A percentile compares a stretch with the other conserved stretches of the same genome.
Evolutionary conservation across 2,329 filamentous ascomycete genomes (phyloP).

Genomic region (Fusarium sp.): DNA sequence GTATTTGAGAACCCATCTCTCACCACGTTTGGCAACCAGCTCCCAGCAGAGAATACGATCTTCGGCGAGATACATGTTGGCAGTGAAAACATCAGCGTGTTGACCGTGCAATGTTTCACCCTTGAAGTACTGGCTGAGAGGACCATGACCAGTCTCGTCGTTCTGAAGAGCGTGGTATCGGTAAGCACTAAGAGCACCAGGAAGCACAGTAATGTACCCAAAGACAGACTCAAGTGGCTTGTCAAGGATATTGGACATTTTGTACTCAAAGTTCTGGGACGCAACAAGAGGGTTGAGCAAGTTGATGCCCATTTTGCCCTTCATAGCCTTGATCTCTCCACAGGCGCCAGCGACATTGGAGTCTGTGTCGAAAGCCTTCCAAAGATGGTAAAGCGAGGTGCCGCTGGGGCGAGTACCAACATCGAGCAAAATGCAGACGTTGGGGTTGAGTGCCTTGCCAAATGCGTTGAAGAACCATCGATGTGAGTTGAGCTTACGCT

Average conservation of each 20-base stretch:
- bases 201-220: constrained; percentile 96
- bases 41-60: constrained; percentile 95
- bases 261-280: constrained; percentile 99
- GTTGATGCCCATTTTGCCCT: constrained; percentile 85
- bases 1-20: constrained; percentile 98
- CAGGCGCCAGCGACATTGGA: constrained; percentile 97
- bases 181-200: constrained; percentile 94
- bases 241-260: constrained; percentile 99
- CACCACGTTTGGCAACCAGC: constrained; percentile 92
- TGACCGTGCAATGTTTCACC: constrained; percentile 96
- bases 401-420: constrained; percentile 92
- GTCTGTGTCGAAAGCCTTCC: constrained; percentile 98
- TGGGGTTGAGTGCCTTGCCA: constrained; percentile 90
- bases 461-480: constrained; percentile 99
- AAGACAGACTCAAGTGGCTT: constrained; percentile 98
- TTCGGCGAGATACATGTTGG: constrained; percentile 94
- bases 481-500: constrained; percentile 98
- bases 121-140: constrained; percentile 98
- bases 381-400: constrained; percentile 95
- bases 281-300: constrained; percentile 94
- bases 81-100: constrained; percentile 96
- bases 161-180: constrained; percentile 97
- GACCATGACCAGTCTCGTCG: constrained; percentile 94
- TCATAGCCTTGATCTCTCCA: constrained; percentile 97
- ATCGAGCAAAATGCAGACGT: constrained; percentile 96